These are phyloP conservation scores for Rhizopus microsporus DNA, from an alignment of 371 early-diverging fungal genomes.

Conservation along the genomic window DNA sequence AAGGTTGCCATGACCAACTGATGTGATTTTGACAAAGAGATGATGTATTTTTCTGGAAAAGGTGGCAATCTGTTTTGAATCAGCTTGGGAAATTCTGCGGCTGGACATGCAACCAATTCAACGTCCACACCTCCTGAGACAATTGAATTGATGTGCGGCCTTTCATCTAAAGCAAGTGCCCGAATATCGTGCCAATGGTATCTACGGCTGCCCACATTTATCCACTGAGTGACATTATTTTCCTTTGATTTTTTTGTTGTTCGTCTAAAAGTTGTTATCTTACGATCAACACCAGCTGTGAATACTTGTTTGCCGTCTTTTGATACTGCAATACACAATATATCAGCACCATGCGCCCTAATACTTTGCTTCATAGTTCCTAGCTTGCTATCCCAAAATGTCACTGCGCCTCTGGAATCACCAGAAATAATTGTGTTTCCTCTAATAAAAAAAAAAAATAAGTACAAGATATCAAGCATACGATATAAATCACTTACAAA, in stretches of 20 bases:
- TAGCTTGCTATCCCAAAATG: conserved; percentile 81
- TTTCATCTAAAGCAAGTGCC: conserved; percentile 74
- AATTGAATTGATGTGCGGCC: conserved; percentile 60
- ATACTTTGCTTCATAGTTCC: conserved; percentile 73
- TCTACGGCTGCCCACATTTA: conserved; percentile 74
- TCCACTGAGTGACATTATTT: conserved; percentile 56
- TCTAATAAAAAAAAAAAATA: conserved; percentile 23
- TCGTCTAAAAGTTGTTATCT: conserved; percentile 70
- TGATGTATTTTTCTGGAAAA: conserved; percentile 78
- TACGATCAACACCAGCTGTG: conserved; percentile 91
- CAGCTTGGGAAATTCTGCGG: conserved; percentile 64
- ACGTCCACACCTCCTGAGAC: conserved; percentile 88
- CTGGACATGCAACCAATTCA: conserved; percentile 68
- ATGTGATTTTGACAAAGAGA: conserved; percentile 64
- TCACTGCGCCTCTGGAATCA: conserved; percentile 87
- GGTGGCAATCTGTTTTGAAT: conserved; percentile 73
- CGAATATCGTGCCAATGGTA: conserved; percentile 94
- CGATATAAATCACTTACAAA: conserved; percentile 30
- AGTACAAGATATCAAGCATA: not conserved
- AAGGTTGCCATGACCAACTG: conserved; percentile 64
- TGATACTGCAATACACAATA: conserved; percentile 77
- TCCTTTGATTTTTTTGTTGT: conserved; percentile 31
- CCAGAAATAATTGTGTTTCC: conserved; percentile 83
- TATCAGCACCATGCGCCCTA: conserved; percentile 83
- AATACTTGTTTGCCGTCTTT: conserved; percentile 72